phyloP scores from a whole-genome alignment of 352 stramenopile species.

The Phytophthora gonapodyides region DNA sequence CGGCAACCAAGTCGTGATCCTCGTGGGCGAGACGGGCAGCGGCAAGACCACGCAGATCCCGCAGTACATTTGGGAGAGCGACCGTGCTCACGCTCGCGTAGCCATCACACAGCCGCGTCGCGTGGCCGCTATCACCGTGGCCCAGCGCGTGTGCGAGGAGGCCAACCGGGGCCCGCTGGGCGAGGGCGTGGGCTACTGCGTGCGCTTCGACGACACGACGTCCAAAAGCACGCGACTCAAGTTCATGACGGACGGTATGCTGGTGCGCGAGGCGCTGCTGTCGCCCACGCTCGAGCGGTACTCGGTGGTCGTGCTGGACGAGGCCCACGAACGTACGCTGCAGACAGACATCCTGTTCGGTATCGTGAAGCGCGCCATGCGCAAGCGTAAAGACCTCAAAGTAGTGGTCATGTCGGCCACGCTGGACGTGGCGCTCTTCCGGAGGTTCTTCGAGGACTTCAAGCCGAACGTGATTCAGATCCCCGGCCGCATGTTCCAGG shows the following conservation, averaged over 20 bases:
- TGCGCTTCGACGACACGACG: constrained; percentile 95
- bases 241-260: constrained; percentile 93
- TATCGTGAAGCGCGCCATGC: constrained; percentile 86
- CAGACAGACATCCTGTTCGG: constrained; percentile 92
- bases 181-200: constrained; percentile 89
- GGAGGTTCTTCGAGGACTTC: constrained; percentile 93
- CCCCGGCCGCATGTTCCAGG: constrained; percentile 86
- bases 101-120: constrained; percentile 85
- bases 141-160: constrained; percentile 80
- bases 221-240: constrained; percentile 91
- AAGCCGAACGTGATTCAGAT: constrained; percentile 85
- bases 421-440: constrained; percentile 94
- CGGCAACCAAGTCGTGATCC: constrained; percentile 79
- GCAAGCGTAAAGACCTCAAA: constrained; percentile 87
- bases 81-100: constrained; percentile 49
- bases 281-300: constrained; percentile 75
- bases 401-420: constrained; percentile 99
- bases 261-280: constrained; percentile 91
- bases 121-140: constrained; percentile 84
- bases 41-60: constrained; percentile 93
- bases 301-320: constrained; percentile 87
- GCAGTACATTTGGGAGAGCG: constrained; percentile 84
- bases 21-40: constrained; percentile 90
- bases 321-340: constrained; percentile 87
- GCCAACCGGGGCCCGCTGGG: constrained; percentile 52